Percentiles rank a stretch among this genome's conserved stretches.
phyloP scores from a whole-genome alignment of 768 basidiomycete species.

The Peribolospora kevripleyi region DNA sequence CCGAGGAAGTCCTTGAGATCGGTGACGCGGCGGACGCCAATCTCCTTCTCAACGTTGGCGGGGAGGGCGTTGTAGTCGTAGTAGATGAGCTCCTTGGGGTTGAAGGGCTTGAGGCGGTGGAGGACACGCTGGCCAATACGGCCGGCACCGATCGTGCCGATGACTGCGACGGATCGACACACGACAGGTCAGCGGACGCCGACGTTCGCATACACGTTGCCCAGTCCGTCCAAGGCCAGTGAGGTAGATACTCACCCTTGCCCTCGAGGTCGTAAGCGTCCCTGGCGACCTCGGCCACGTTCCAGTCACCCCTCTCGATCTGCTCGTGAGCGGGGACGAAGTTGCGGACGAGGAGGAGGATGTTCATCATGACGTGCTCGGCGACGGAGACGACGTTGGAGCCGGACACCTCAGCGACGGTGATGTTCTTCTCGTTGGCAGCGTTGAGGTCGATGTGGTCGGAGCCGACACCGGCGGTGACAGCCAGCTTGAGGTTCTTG shows the following conservation, averaged over 20 bases:
- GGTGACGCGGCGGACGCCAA: constrained; percentile 48
- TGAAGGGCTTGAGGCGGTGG: constrained; percentile 53
- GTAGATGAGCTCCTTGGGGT: constrained; percentile 74
- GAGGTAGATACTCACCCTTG: constrained; percentile 23
- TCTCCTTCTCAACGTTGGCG: constrained; percentile 37
- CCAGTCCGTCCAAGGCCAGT: too few relatives aligned
- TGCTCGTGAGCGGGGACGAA: constrained; percentile 49
- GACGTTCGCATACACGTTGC: too few relatives aligned
- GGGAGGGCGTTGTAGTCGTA: constrained; percentile 20
- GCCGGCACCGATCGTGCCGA: constrained; percentile 60
- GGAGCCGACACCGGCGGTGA: constrained; percentile 76
- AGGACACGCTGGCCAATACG: constrained; percentile 36
- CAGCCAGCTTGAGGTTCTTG: constrained; percentile 65
- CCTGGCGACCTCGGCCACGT: constrained; percentile 33
- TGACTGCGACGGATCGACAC: constrained; percentile 25
- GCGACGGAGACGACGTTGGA: constrained; percentile 35
- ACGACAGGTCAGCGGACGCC: too few relatives aligned
- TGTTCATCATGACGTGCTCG: constrained; percentile 35
- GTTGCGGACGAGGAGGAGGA: constrained; percentile 73
- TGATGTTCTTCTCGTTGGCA: constrained; percentile 51
- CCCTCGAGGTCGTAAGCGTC: constrained; percentile 64
- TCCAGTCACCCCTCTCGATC: constrained; percentile 67
- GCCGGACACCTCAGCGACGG: constrained; percentile 61
- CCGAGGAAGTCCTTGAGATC: constrained; percentile 42
- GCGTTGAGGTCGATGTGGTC: constrained; percentile 36